Evolutionary conservation across 495 filamentous ascomycete species (phyloP).

Genomic region (Penicillium bialowiezense): DNA sequence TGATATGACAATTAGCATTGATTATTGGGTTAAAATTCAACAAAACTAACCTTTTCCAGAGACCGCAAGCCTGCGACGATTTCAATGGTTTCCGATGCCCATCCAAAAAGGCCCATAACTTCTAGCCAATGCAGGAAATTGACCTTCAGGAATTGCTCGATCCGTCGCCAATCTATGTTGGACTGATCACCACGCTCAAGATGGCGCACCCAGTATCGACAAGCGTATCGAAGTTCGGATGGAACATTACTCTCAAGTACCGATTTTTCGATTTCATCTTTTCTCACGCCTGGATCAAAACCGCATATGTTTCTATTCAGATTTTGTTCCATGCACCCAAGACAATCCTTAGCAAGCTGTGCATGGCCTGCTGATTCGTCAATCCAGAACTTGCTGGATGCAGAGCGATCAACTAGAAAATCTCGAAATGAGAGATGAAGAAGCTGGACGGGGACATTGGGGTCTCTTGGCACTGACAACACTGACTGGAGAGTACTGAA

Average conservation of each 20-base stretch:
- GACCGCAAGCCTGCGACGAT: not conserved
- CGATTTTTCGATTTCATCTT: not conserved
- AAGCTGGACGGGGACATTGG: slow-evolving; percentile 11
- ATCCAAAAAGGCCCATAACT: slow-evolving; percentile 37
- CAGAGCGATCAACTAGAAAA: slow-evolving; percentile 9
- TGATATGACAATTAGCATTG: not conserved
- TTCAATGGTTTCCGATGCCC: slow-evolving; percentile 21
- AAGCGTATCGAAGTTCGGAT: not conserved
- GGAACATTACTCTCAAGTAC: not conserved
- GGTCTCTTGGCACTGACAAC: slow-evolving; percentile 10
- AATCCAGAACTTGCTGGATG: not conserved
- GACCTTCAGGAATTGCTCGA: not conserved
- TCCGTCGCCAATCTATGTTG: no score
- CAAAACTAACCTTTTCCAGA: no score
- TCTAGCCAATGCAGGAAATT: slow-evolving; percentile 49
- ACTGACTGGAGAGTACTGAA: slow-evolving; percentile 16
- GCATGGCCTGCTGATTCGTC: not conserved
- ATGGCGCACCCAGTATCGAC: slow-evolving; percentile 1
- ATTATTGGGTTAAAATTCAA: no score
- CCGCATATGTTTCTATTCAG: not conserved
- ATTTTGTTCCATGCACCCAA: not conserved
- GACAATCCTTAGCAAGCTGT: not conserved
- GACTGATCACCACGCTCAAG: not conserved
- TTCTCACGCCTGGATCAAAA: not conserved
- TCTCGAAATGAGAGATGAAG: slow-evolving; percentile 29